Conservation (phyloP, 2,329 filamentous ascomycete species). For the Thielaviopsis euricoi region DNA sequence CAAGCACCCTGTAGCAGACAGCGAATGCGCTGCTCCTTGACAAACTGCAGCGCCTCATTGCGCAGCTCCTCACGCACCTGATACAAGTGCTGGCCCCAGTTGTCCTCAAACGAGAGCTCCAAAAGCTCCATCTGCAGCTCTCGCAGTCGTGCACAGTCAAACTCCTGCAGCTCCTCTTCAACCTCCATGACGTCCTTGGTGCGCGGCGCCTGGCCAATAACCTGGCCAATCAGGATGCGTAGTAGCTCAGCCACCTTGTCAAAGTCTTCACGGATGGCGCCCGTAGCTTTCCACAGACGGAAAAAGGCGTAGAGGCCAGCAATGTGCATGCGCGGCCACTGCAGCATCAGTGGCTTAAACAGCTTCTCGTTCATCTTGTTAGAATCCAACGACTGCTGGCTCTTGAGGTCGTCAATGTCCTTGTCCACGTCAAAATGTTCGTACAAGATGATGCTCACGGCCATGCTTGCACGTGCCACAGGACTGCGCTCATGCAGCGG, state of each 20-base stretch:
- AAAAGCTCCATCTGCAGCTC: constrained; percentile 87
- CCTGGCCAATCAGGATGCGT: constrained; percentile 75
- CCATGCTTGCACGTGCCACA: constrained; percentile 69
- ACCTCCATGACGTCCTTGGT: constrained; percentile 74
- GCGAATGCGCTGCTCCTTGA: constrained; percentile 89
- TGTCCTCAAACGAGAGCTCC: constrained; percentile 81
- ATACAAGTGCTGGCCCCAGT: constrained; percentile 78
- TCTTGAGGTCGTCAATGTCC: constrained; percentile 63
- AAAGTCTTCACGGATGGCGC: constrained; percentile 72
- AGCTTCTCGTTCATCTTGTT: constrained; percentile 67
- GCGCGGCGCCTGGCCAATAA: constrained; percentile 66
- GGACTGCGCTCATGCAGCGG: constrained; percentile 62
- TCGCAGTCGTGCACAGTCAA: constrained; percentile 62
- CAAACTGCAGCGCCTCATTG: constrained; percentile 83
- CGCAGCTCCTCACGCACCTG: constrained; percentile 86
- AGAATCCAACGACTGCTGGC: constrained; percentile 57
- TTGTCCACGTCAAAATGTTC: constrained; percentile 93
- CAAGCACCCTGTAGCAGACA: constrained; percentile 79
- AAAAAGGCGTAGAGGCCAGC: constrained; percentile 77
- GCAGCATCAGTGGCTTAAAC: constrained; percentile 73
- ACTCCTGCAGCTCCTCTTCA: constrained; percentile 75
- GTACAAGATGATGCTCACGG: constrained; percentile 75
- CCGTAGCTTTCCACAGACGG: constrained; percentile 80
- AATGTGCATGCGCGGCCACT: constrained; percentile 84
- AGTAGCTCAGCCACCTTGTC: constrained; percentile 85